Conservation (phyloP, 1,139 yeast species). For the Geotrichum europaeum region DNA sequence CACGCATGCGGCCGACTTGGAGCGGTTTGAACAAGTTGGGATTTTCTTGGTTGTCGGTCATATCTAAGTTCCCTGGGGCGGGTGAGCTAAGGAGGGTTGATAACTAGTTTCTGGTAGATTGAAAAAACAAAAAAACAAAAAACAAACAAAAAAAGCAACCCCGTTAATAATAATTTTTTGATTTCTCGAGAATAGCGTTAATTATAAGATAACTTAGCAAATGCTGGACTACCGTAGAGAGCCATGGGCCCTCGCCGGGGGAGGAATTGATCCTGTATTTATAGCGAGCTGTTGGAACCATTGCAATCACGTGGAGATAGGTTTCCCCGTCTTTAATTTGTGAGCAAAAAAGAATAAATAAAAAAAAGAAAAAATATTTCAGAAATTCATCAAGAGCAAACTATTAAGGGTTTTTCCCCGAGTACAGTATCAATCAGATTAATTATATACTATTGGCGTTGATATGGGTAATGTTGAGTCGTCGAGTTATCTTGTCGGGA, state of each 20-base stretch:
- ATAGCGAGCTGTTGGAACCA: background rate
- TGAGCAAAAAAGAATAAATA: background rate
- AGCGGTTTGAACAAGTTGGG: conserved; percentile 23
- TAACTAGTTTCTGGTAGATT: no score
- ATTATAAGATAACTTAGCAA: no score
- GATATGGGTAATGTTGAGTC: background rate
- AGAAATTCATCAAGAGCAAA: background rate
- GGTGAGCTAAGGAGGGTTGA: background rate
- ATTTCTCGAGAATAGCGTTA: no score
- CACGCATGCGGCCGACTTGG: conserved; percentile 24
- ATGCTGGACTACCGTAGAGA: no score
- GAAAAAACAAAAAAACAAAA: no score
- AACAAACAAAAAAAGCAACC: background rate
- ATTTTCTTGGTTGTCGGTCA: background rate
- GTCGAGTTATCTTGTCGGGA: background rate
- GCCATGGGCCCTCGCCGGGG: background rate
- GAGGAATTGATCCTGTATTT: background rate
- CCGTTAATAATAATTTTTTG: background rate
- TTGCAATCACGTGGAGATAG: background rate
- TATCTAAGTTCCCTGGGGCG: background rate
- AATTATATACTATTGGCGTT: no score
- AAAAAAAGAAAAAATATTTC: background rate
- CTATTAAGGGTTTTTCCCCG: background rate
- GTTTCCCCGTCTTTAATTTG: background rate
- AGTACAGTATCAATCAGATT: background rate